phyloP scores from a whole-genome alignment of 2,329 filamentous ascomycete genomes.

The Podosphaera xanthii region DNA sequence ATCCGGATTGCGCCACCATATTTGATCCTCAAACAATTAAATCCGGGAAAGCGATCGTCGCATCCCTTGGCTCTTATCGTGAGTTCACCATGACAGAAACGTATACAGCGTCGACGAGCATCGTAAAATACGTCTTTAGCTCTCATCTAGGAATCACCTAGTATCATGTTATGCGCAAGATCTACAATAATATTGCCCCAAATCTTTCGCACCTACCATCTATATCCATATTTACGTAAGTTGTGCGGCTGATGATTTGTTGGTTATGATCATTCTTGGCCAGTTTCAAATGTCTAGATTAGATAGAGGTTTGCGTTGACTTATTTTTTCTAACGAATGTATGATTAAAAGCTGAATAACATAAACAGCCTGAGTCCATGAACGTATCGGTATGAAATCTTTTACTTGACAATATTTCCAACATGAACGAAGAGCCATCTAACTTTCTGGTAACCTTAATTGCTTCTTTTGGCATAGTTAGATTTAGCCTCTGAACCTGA shows the following conservation, averaged over 20 bases:
- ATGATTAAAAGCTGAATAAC: not conserved
- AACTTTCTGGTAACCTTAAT: not conserved
- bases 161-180: not conserved
- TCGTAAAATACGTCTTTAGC: too few species aligned
- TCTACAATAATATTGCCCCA: not conserved
- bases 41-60: too few species aligned
- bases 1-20: too few species aligned
- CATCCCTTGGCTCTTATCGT: too few species aligned
- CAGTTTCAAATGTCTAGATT: not conserved
- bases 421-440: not conserved
- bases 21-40: too few species aligned
- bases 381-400: not conserved
- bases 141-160: not conserved
- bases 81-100: too few species aligned
- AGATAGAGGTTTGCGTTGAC: not conserved
- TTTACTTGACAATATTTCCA: not conserved
- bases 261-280: not conserved
- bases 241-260: not conserved
- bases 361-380: not conserved
- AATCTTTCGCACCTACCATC: not conserved
- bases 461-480: not conserved
- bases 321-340: not conserved
- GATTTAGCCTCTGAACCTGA: not conserved
- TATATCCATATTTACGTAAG: not conserved
- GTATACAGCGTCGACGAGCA: too few species aligned